Evolutionary conservation across 306 rosid genomes (phyloP).

Genomic region (Biancaea sappan): DNA sequence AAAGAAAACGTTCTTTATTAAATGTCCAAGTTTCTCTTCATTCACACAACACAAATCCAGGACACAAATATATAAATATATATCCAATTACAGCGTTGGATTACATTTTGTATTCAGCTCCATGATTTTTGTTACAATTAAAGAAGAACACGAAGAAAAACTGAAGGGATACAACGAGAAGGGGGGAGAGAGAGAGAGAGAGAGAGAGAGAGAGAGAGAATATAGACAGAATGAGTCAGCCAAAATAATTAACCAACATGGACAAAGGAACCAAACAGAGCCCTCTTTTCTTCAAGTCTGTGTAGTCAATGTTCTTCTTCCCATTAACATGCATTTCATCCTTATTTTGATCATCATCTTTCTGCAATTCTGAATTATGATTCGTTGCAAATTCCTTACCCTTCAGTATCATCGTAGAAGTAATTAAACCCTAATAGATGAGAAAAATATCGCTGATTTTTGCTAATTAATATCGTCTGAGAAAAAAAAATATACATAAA

Average conservation of each 20-base stretch:
- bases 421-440: neutral
- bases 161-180: constrained; percentile 2
- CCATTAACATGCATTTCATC: constrained; percentile 32
- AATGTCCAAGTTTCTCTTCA: neutral
- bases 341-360: constrained; percentile 17
- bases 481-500: neutral
- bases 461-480: neutral
- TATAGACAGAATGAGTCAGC: constrained; percentile 39
- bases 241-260: constrained; percentile 65
- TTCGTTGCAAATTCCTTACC: constrained; percentile 44
- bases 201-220: constrained; percentile 6
- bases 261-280: constrained; percentile 81
- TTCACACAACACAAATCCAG: neutral
- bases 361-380: constrained; percentile 49
- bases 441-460: neutral
- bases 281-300: constrained; percentile 66
- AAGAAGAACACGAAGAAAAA: constrained; percentile 27
- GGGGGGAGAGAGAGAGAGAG: constrained; percentile 20
- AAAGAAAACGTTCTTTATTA: neutral
- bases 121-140: constrained; percentile 22
- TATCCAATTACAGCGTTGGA: constrained; percentile 18
- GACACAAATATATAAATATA: neutral
- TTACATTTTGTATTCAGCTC: constrained; percentile 28
- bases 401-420: constrained; percentile 43
- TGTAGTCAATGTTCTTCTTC: constrained; percentile 42